Evolutionary conservation across 164 flowering plant genomes (phyloP), one percentile per base, ranked within the genome.

Genomic region (Piper betle): DNA sequence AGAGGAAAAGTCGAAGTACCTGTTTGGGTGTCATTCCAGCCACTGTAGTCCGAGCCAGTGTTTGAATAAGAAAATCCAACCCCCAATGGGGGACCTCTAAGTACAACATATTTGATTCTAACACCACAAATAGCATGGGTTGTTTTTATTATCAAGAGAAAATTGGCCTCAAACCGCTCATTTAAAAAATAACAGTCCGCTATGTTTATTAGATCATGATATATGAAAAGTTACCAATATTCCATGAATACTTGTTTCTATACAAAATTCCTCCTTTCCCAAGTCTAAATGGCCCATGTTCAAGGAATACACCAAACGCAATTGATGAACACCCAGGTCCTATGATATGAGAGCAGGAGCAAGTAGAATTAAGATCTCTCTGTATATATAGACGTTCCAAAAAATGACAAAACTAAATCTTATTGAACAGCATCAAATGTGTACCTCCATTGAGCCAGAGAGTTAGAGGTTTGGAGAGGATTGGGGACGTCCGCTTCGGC

Each of bases 291-390:
- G 81, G 80, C 17, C 81, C 80, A 57, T 74, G 71, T 62, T 80
- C 84, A 78, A 74, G 66, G 65, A 80, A 78, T n/a, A 81, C 81
- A 33, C 81, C 80, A 50, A 60, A 69, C 18, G 81, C 80, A 59
- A 80, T 66, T 16, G 78, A 78, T 55, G 81, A 80, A 65, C 84
- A 80, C 19, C 81, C 84, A 33, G 78, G 80, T 13, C 83, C 80
- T n/a, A n/a, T 79, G 39, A 38, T 41, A 41, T 41, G 4, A 9
- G 9, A 41, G 9, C 43, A 41, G 9, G 43, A 41, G 4, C 43
- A 41, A 9, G n/a, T n/a, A n/a, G n/a, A n/a, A n/a, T n/a, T n/a
- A n/a, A n/a, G n/a, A n/a, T n/a, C n/a, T n/a, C n/a, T n/a, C n/a
- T n/a, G n/a, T n/a, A n/a, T n/a, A 41, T 41, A n/a, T n/a, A n/a